These are phyloP conservation scores for Fraxinus sp. DNA, from an alignment of 305 asterid genomes.

Conservation along the genomic window DNA sequence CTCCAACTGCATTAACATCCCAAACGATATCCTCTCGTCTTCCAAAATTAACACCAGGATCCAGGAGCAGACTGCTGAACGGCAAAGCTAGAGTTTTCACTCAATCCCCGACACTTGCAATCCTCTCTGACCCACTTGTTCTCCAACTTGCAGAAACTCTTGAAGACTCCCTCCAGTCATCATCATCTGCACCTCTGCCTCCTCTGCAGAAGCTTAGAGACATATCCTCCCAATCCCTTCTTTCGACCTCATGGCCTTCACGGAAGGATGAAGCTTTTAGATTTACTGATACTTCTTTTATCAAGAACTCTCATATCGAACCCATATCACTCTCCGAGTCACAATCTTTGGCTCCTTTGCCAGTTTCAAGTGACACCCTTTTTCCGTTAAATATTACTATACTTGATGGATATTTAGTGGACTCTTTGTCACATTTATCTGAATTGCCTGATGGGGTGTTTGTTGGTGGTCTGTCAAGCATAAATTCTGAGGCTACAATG, in stretches of 20 bases:
- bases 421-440: slow-evolving; percentile 42
- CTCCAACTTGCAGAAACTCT: slow-evolving; percentile 82
- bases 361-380: slow-evolving; percentile 37
- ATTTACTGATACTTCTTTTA: slow-evolving; percentile 76
- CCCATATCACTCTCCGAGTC: slow-evolving; percentile 44
- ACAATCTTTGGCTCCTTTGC: slow-evolving; percentile 31
- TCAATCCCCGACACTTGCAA: slow-evolving; percentile 35
- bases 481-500: slow-evolving; percentile 49
- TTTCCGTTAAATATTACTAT: slow-evolving; percentile 47
- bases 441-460: slow-evolving; percentile 67
- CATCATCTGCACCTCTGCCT: slow-evolving; percentile 45
- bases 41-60: slow-evolving; percentile 30
- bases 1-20: slow-evolving; percentile 16
- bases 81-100: slow-evolving; percentile 32
- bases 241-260: slow-evolving; percentile 85
- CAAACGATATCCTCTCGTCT: slow-evolving; percentile 22
- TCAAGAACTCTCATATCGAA: slow-evolving; percentile 59
- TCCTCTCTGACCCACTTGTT: slow-evolving; percentile 83
- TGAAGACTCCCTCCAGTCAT: slow-evolving; percentile 64
- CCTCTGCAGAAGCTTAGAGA: slow-evolving; percentile 69
- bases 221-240: slow-evolving; percentile 65
- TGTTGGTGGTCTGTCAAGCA: slow-evolving; percentile 57
- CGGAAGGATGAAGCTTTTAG: slow-evolving; percentile 85
- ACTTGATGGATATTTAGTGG: slow-evolving; percentile 67
- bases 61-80: slow-evolving; percentile 27